These are phyloP conservation scores for Cryphonectria naterciae DNA, from an alignment of 2,329 filamentous ascomycete species.

Conservation along the genomic window DNA sequence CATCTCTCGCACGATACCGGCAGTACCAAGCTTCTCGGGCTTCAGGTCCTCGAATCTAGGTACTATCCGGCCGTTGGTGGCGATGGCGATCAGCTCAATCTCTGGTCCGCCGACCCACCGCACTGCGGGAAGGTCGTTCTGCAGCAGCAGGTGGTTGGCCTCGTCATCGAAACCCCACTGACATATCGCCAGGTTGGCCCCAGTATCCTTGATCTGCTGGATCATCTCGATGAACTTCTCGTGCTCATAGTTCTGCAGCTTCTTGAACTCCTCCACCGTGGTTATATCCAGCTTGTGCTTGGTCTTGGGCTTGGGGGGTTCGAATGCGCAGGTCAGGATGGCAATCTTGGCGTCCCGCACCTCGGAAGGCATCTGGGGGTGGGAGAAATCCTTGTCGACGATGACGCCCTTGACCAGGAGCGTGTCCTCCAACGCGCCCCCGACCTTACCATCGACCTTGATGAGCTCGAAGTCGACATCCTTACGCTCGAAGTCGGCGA, in stretches of 20 bases:
- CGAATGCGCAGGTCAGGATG: constrained; percentile 96
- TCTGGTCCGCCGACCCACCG: constrained; percentile 98
- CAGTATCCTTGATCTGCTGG: constrained; percentile 94
- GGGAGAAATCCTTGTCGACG: constrained; percentile 99
- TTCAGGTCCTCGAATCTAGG: constrained; percentile 95
- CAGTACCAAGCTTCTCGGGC: constrained; percentile 85
- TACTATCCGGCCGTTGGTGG: constrained; percentile 96
- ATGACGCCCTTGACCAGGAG: constrained; percentile 97
- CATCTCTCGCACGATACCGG: constrained; percentile 92
- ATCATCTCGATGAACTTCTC: constrained; percentile 99
- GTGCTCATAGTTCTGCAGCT: constrained; percentile 92
- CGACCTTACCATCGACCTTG: constrained; percentile 98
- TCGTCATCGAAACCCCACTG: constrained; percentile 99
- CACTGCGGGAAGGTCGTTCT: constrained; percentile 94
- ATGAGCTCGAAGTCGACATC: constrained; percentile 99
- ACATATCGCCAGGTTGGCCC: constrained; percentile 96
- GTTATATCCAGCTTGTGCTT: constrained; percentile 99
- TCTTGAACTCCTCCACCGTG: constrained; percentile 96
- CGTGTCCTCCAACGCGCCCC: constrained; percentile 89
- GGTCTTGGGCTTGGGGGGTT: constrained; percentile 98
- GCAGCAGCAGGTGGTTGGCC: constrained; percentile 94
- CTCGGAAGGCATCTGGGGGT: constrained; percentile 97
- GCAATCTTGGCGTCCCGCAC: constrained; percentile 95
- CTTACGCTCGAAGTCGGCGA: constrained; percentile 92
- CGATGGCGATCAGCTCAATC: constrained; percentile 97